Evolutionary conservation across 2,329 filamentous ascomycete genomes (phyloP).

Genomic region (Beauveria sp.): DNA sequence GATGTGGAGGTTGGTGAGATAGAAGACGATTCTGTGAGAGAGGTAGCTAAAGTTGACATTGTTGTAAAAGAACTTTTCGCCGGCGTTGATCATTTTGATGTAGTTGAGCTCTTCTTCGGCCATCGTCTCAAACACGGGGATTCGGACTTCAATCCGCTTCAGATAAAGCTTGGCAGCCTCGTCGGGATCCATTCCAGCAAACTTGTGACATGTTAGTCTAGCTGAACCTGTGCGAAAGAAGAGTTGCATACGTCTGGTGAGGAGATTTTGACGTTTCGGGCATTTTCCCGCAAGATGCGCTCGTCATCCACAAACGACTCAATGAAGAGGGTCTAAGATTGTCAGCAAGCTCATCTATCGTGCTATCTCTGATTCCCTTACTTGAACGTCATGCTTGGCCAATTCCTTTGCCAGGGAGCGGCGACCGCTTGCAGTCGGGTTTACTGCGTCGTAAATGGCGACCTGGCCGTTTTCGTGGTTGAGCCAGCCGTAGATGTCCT

Average conservation of each 20-base stretch:
- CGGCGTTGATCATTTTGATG: conserved; percentile 99
- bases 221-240: not conserved
- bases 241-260: conserved; percentile 70
- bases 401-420: conserved; percentile 89
- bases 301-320: conserved; percentile 94
- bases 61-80: conserved; percentile 88
- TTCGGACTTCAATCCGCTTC: conserved; percentile 80
- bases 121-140: conserved; percentile 96
- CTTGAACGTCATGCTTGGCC: conserved; percentile 92
- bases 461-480: conserved; percentile 98
- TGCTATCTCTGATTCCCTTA: conserved; percentile 24
- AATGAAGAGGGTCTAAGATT: conserved; percentile 82
- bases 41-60: conserved; percentile 96
- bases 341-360: not conserved
- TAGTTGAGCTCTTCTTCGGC: conserved; percentile 89
- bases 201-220: conserved; percentile 40
- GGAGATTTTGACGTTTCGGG: conserved; percentile 93
- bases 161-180: conserved; percentile 91
- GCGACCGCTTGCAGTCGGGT: conserved; percentile 76
- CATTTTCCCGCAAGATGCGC: conserved; percentile 90
- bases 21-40: conserved; percentile 95
- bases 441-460: conserved; percentile 97
- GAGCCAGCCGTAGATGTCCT: conserved; percentile 93
- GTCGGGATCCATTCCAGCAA: conserved; percentile 82
- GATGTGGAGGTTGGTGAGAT: conserved; percentile 94